These are phyloP conservation scores for Vigna radiata DNA, from an alignment of 306 rosid genomes.

Conservation along the genomic window DNA sequence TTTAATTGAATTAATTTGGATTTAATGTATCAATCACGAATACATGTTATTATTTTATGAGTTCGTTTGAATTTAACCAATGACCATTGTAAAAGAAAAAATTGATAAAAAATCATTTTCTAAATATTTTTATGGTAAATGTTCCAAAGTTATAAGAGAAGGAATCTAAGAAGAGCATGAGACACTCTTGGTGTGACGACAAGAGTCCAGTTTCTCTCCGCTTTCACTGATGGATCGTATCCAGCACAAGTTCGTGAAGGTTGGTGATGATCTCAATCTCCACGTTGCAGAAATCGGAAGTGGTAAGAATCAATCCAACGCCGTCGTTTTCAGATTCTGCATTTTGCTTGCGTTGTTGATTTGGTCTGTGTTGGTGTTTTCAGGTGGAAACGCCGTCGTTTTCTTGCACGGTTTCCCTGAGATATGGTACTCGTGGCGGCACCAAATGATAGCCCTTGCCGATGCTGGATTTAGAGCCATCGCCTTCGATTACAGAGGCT, in stretches of 20 bases:
- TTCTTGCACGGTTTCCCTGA: constrained; percentile 87
- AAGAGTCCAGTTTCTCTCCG: too few species aligned
- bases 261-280: constrained; percentile 59
- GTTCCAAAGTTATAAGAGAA: too few species aligned
- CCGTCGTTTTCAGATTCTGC: too few species aligned
- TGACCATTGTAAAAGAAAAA: too few species aligned
- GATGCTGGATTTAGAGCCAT: constrained; percentile 73
- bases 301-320: constrained; percentile 44
- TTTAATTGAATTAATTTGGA: too few species aligned
- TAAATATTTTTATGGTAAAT: too few species aligned
- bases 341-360: neutral
- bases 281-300: constrained; percentile 74
- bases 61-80: too few species aligned
- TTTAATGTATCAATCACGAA: too few species aligned
- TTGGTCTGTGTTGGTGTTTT: neutral
- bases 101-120: too few species aligned
- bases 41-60: too few species aligned
- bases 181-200: too few species aligned
- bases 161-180: too few species aligned
- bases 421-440: constrained; percentile 96
- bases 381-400: constrained; percentile 69
- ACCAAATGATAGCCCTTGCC: constrained; percentile 79
- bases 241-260: constrained; percentile 65
- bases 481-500: constrained; percentile 75
- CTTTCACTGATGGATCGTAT: constrained; percentile 47